A percentile compares a stretch with the other conserved stretches of the same genome.
Evolutionary conservation across 306 rosid species (phyloP).

Genomic region (Betula pendula): DNA sequence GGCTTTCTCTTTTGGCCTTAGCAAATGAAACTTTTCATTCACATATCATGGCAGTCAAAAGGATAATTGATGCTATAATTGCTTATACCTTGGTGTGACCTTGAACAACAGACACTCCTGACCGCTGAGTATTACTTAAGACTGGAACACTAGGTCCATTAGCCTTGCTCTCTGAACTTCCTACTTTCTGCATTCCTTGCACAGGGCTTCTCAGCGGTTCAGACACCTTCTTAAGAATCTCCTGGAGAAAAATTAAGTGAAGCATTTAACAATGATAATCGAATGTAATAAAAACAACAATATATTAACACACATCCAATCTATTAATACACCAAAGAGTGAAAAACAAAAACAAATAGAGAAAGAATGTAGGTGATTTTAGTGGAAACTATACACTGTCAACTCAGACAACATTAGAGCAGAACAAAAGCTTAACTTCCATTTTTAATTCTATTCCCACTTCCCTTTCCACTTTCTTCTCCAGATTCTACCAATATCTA

Average conservation of each 20-base stretch:
- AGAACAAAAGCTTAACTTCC: not conserved
- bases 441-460: not conserved
- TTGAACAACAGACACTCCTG: constrained; percentile 41
- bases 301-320: not conserved
- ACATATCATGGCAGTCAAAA: not conserved
- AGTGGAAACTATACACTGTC: not conserved
- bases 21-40: not conserved
- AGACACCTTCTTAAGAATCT: constrained; percentile 58
- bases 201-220: constrained; percentile 50
- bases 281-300: not conserved
- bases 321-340: not conserved
- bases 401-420: not conserved
- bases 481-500: not conserved
- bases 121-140: constrained; percentile 39
- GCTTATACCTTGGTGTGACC: constrained; percentile 50
- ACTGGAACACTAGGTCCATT: constrained; percentile 42
- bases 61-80: constrained; percentile 9
- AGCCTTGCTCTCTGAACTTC: constrained; percentile 43
- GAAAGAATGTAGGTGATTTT: not conserved
- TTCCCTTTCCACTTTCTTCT: not conserved
- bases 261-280: not conserved
- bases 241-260: constrained; percentile 33
- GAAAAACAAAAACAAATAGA: not conserved
- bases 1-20: not conserved
- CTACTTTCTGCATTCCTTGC: constrained; percentile 44